phyloP scores from a whole-genome alignment of 2,329 filamentous ascomycete genomes.

The Cytospora leucostoma region DNA sequence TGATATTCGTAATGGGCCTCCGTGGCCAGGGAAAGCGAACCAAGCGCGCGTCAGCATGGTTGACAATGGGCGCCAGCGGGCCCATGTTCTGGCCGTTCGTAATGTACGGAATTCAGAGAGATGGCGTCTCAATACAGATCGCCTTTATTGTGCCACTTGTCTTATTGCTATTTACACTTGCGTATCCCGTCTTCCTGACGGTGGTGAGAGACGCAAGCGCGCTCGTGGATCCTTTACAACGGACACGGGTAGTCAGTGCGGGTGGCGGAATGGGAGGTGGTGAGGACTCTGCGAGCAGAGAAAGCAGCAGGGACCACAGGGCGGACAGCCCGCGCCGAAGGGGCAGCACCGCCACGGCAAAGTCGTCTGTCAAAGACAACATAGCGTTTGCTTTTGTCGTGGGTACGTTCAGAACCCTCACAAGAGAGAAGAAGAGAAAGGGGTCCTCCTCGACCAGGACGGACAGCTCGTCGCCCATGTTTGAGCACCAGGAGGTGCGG shows the following conservation, averaged over 20 bases:
- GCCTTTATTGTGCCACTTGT: slow-evolving; percentile 65
- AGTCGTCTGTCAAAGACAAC: not conserved
- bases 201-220: slow-evolving; percentile 47
- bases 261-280: slow-evolving; percentile 15
- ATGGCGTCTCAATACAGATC: slow-evolving; percentile 52
- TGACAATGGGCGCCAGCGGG: slow-evolving; percentile 75
- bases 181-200: slow-evolving; percentile 53
- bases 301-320: slow-evolving; percentile 13
- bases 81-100: slow-evolving; percentile 75
- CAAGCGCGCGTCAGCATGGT: slow-evolving; percentile 74
- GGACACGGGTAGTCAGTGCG: not conserved
- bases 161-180: slow-evolving; percentile 48
- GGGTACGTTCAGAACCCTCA: slow-evolving; percentile 14
- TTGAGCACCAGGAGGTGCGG: slow-evolving; percentile 20
- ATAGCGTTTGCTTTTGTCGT: slow-evolving; percentile 8
- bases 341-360: slow-evolving; percentile 7
- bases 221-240: slow-evolving; percentile 38
- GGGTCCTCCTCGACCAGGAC: slow-evolving; percentile 11
- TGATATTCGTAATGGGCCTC: slow-evolving; percentile 78
- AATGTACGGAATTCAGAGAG: slow-evolving; percentile 63
- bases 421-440: slow-evolving; percentile 9
- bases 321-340: not conserved
- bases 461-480: slow-evolving; percentile 8
- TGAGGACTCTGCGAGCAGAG: slow-evolving; percentile 1
- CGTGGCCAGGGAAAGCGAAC: slow-evolving; percentile 78